Conservation (phyloP, 169 alveolate species). For the Plasmodium gallinaceum region DNA sequence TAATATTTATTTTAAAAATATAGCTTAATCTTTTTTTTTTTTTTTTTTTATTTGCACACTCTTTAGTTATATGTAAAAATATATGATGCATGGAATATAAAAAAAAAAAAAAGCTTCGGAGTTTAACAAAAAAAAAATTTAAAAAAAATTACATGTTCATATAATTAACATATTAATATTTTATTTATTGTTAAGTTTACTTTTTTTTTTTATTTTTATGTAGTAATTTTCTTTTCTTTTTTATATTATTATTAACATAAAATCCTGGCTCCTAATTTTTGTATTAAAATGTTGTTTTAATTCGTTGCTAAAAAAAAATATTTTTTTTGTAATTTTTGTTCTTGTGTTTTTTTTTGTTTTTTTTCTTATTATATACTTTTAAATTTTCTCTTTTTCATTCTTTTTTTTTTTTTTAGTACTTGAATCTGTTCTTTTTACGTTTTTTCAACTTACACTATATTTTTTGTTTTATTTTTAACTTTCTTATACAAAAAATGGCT, state of each 20-base stretch:
- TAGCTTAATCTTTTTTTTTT: conserved; percentile 5
- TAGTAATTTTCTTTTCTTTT: conserved; percentile 21
- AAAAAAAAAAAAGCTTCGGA: conserved; percentile 1
- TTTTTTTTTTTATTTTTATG: conserved; percentile 18
- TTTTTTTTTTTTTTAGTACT: conserved; percentile 26
- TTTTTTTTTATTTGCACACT: conserved; percentile 11
- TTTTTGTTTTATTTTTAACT: background rate
- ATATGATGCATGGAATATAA: background rate
- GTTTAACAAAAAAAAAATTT: background rate
- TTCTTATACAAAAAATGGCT: conserved; percentile 47
- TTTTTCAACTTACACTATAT: conserved; percentile 15
- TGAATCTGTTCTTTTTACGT: conserved; percentile 21
- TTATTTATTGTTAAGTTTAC: conserved; percentile 23
- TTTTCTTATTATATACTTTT: conserved; percentile 4
- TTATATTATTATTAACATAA: conserved; percentile 6
- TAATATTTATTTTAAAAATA: background rate
- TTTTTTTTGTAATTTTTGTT: conserved; percentile 14
- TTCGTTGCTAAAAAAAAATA: conserved; percentile 5
- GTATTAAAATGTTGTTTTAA: conserved; percentile 48
- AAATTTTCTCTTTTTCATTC: conserved; percentile 5
- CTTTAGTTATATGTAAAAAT: background rate
- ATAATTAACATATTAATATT: background rate
- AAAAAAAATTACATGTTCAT: background rate
- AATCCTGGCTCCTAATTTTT: conserved; percentile 34
- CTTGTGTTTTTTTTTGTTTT: conserved; percentile 23